Evolutionary conservation across 495 filamentous ascomycete species (phyloP), one percentile per base, ranked within the genome.

Genomic region (Coniosporium apollinis): DNA sequence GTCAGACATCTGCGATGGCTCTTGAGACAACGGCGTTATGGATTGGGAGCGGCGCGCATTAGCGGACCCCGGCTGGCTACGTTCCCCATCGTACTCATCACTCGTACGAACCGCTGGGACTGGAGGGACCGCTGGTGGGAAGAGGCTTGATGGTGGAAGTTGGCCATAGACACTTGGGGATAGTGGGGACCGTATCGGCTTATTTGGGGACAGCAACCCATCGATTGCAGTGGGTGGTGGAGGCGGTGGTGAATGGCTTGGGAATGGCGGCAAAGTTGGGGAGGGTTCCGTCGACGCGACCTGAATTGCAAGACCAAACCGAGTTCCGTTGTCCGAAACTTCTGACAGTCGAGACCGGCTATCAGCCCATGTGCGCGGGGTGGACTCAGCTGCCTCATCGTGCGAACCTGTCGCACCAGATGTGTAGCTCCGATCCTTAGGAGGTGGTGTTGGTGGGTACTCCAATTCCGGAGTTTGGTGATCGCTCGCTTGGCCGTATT

Each of bases 221-320:
- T n/a, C 41, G 18, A 24, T 28, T 33, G 37, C 38, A 41, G 3
- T 8, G 30, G 36, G 20, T 10, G 39, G 38, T 21, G 35, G 22
- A 10, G 47, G 44, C 2, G 42, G 42, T 17, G 46, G 42, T 10
- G 39, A 45, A 29, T 46, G 38, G 14, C 20, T 24, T 17, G 43
- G 45, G 18, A 30, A 19, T 5, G 41, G 38, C 22, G 38, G 49
- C 34, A 33, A 43, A 21, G 32, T 33, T 8, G 29, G 29, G 10
- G 48, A 30, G 26, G 31, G 14, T 47, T 38, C 10, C 38, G 32
- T 21, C 21, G 40, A 5, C 34, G 25, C 19, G 8, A 56, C 50
- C 19, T 64, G 49, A 14, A 64, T 55, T 3, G 56, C 57, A 5
- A 70, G 53, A 5, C 56, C 59, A n/a, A 63, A 49, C 6, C 50